Evolutionary conservation across 1,139 yeast species (phyloP).

Genomic region (Nakaseomyces uthaithaninus): DNA sequence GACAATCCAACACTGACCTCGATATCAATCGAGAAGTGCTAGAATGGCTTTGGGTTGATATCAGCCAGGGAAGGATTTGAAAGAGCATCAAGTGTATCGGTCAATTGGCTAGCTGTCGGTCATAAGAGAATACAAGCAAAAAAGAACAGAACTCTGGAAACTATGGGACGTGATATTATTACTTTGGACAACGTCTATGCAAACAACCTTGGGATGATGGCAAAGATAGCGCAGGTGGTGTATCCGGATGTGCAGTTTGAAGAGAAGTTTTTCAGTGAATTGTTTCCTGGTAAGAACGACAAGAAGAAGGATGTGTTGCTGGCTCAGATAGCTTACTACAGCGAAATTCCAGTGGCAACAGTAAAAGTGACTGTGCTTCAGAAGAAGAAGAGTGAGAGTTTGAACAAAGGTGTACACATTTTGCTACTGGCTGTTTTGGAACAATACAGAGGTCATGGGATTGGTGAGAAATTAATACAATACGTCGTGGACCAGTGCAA

Average conservation of each 20-base stretch:
- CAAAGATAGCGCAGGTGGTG: conserved; percentile 9
- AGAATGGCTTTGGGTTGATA: too few species aligned
- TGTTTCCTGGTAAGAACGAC: conserved; percentile 13
- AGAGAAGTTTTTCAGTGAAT: conserved; percentile 16
- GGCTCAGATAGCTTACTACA: conserved; percentile 42
- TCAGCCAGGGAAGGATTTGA: too few species aligned
- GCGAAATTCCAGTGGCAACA: conserved; percentile 71
- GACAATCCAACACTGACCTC: too few species aligned
- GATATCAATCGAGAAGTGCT: too few species aligned
- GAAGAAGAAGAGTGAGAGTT: conserved; percentile 28
- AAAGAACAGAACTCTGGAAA: neutral
- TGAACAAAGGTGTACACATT: conserved; percentile 47
- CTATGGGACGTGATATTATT: conserved; percentile 20
- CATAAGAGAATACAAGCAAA: too few species aligned
- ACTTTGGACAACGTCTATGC: conserved; percentile 25
- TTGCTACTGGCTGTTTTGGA: conserved; percentile 59
- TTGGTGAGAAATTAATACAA: conserved; percentile 50
- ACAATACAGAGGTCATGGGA: conserved; percentile 50
- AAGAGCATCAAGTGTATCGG: too few species aligned
- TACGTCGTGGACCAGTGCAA: conserved; percentile 50
- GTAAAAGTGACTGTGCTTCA: conserved; percentile 42
- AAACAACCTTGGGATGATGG: conserved; percentile 20
- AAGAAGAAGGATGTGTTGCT: conserved; percentile 12
- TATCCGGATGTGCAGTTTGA: conserved; percentile 11
- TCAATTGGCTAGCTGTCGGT: neutral